Conservation (phyloP, 805 yeast species). For the Hanseniaspora singularis region DNA sequence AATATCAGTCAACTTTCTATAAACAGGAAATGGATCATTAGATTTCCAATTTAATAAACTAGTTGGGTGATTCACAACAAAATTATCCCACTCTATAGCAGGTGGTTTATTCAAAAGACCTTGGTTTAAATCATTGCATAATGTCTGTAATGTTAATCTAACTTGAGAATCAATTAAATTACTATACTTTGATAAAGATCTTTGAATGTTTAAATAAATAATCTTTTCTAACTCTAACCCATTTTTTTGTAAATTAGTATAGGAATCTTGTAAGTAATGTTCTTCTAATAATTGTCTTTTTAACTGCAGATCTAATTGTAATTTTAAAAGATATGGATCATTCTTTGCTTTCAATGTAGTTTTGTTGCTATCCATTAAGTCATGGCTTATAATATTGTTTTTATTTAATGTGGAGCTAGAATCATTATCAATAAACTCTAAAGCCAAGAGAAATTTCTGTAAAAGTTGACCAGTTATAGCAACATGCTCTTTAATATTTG, state of each 20-base stretch:
- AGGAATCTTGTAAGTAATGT: slow-evolving; percentile 53
- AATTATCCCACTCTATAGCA: slow-evolving; percentile 61
- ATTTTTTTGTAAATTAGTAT: slow-evolving; percentile 50
- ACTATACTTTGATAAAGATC: slow-evolving; percentile 41
- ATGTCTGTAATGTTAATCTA: slow-evolving; percentile 42
- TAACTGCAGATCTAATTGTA: slow-evolving; percentile 52
- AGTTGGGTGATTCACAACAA: slow-evolving; percentile 37
- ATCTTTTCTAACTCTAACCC: slow-evolving; percentile 55
- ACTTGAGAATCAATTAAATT: slow-evolving; percentile 43
- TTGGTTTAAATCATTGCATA: slow-evolving; percentile 33
- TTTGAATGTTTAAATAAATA: slow-evolving; percentile 50
- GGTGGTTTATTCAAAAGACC: slow-evolving; percentile 44
- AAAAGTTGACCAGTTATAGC: slow-evolving; percentile 50
- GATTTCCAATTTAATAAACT: slow-evolving; percentile 33
- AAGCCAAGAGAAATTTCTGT: slow-evolving; percentile 36
- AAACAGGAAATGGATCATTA: slow-evolving; percentile 31
- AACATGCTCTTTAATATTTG: slow-evolving; percentile 47
- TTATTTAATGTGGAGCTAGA: slow-evolving; percentile 24
- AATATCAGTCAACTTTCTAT: slow-evolving; percentile 40
- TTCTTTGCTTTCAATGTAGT: slow-evolving; percentile 30
- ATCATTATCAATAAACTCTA: slow-evolving; percentile 33
- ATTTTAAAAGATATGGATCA: slow-evolving; percentile 54
- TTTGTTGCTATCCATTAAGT: slow-evolving; percentile 8
- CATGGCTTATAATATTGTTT: slow-evolving; percentile 21
- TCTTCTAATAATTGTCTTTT: slow-evolving; percentile 54